Base-by-base conservation (phyloP, 441 rosid species). In the Pelargonium exstipulatum region DNA sequence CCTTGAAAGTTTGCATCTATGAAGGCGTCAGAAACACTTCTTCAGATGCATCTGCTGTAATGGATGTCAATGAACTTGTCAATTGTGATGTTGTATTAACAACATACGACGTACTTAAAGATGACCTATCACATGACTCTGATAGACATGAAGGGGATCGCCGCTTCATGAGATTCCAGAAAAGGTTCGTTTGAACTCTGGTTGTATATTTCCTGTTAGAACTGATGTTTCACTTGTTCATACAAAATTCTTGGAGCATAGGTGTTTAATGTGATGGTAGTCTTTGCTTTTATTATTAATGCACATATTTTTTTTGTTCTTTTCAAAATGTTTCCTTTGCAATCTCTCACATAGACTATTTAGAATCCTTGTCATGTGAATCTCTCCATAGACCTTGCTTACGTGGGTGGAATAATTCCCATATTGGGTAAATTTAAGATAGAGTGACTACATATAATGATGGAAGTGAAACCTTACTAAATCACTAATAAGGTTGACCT, bases 141-240 rank as follows among this genome's bases (percentile, higher is more conserved):
- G 99, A 95, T 77, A 82, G 97, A 85, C 97, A 89, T 75, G 92
- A 84, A 78, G 97, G 99, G 71, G 97, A 90, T 80, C 86, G 96
- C 40, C 97, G 76, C 71, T 78, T 81, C 82, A 83, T 95, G 83
- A 90, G 99, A 86, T 90, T 85, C 84, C 91, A 85, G 75, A 95
- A 95, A 85, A 95, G 96, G 99, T 94, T 78, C 62, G 71, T 60
- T 74, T 83, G 69, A 78, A 75, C 79, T 75, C 73, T 32, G 76
- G 68, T 62, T 74, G 71, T 66, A 17, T 76, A 68, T 29, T 71
- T 75, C 40, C 67, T 62, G 8, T 71, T 43, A 35, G 42, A 32
- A n/a, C 20, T 75, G 60, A 51, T 29, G 53, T 26, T 61, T n/a
- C 63, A 61, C 40, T 24, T 46, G 16, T 49, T 66, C 29, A 46